Base-by-base conservation (phyloP, 2,329 filamentous ascomycete species). In the Ophiobolus disseminans region DNA sequence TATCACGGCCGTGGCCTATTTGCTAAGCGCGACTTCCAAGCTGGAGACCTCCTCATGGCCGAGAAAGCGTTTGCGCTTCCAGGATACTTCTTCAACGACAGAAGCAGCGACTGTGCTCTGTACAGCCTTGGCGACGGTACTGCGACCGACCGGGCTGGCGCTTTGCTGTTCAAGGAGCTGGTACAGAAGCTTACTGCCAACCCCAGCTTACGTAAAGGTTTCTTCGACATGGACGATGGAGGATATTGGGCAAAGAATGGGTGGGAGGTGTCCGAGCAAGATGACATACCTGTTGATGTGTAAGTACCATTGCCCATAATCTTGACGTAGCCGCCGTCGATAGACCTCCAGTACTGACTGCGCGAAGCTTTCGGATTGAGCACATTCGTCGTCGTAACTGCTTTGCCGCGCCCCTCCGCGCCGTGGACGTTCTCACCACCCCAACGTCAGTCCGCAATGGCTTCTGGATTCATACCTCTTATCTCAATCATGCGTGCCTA, bases 31-130 rank as follows among this genome's bases (percentile, higher is more conserved):
- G 59, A 66, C 0, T 79, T 84, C 14, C 73, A 73, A 38, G 75
- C 76, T 0, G 81, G 82, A 0, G 79, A 84, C 4, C 68, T 84
- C 3, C 64, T 85, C 0, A 55, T 83, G 0, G 83, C 79, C 23
- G 82, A 85, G 53, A 85, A 84, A 50, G 81, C 81, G 0, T 82
- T 84, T 34, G 60, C 56, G 3, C 43, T 65, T 0, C 62, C 62
- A 50, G 69, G 67, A 0, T 76, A 82, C 57, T 69, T 54, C 75
- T 69, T 60, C 43, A 37, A 64, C 20, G 58, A 65, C 36, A 25
- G 49, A 7, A 48, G 42, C 10, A 56, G 43, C 52, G 64, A 31
- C 58, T 66, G 32, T 50, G 59, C 2, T 40, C 65, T 22, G 30
- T 63, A 13, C 32, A 64, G 13, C 58, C 21, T 53, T 41, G 40